phyloP scores from a whole-genome alignment of 257 asterid genomes.

The Plantago ovata region DNA sequence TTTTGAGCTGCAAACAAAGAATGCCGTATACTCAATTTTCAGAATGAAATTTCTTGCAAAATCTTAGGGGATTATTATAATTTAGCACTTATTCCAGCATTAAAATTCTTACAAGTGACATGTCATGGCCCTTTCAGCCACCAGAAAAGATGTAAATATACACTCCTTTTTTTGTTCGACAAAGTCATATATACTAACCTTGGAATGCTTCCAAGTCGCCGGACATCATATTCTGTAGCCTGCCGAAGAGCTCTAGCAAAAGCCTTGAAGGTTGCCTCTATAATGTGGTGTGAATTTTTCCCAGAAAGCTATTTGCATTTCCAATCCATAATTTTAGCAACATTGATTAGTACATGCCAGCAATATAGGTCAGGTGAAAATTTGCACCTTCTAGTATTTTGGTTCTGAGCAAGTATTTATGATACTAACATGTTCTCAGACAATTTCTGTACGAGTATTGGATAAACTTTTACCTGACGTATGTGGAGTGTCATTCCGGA shows the following conservation, averaged over 20 bases:
- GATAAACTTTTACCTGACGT: conserved; percentile 58
- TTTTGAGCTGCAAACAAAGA: conserved; percentile 60
- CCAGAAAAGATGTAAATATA: no score
- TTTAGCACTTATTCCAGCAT: not conserved
- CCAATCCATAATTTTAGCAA: conserved; percentile 5
- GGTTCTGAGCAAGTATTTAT: no score
- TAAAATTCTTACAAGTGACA: not conserved
- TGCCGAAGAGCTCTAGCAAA: conserved; percentile 98
- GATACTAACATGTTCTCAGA: no score
- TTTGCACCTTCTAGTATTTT: not conserved
- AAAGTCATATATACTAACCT: conserved; percentile 40
- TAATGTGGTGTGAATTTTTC: conserved; percentile 91
- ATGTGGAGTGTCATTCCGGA: conserved; percentile 99
- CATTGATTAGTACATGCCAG: not conserved
- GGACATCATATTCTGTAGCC: conserved; percentile 83
- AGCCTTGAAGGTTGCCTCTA: conserved; percentile 98
- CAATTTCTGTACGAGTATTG: not conserved
- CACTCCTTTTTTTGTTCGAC: not conserved
- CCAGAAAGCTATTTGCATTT: conserved; percentile 70
- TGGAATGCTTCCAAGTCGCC: conserved; percentile 83
- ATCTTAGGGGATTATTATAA: not conserved
- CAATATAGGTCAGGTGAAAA: not conserved
- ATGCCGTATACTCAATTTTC: conserved; percentile 4
- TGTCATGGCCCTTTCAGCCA: not conserved
- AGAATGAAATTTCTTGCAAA: not conserved